Evolutionary conservation across 768 basidiomycete species (phyloP), one percentile per base, ranked within the genome.

Genomic region (Agrocybe praecox): DNA sequence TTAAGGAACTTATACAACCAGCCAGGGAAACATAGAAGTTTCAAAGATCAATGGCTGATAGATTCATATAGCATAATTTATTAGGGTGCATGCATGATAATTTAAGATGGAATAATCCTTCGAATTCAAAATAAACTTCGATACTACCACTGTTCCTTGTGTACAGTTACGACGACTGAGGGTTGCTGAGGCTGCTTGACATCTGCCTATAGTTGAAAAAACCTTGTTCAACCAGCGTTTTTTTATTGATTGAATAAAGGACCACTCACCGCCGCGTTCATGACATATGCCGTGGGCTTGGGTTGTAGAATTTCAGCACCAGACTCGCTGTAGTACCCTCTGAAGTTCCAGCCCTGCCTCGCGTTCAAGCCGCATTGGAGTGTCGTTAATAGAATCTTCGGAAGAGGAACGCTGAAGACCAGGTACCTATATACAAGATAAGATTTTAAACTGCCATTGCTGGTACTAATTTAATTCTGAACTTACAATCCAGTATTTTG

Each of bases 331-430:
- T 44, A 18, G 18, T 46, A 22, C 8, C 52, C 45, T 19, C 22
- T 53, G 52, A 53, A 47, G 17, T 47, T 49, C 29, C 36, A 49
- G 8, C 57, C 57, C 14, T 49, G 49, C 17, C 62, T 48, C 21
- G 58, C 55, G 36, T 63, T 63, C 33, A 63, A 40, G 45, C 53
- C 51, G 40, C 53, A 57, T 53, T 60, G 51, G 23, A 63, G 42
- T 32, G 56, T 56, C 42, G 53, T 57, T 12, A 58, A 52, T 32
- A 56, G 57, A 14, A 60, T 19, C 52, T 60, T 63, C 40, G 53
- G 53, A 33, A 63, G 56, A 15, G 62, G 62, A 14, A 57, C 47
- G 44, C 55, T 60, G 55, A 63, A 60, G 10, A 63, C 51, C 32
- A 60, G 53, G 43, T 60, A 58, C 46, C 52, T 53, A 21, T 34